Base-by-base conservation (phyloP, 1,284 basidiomycete genomes). In the Ganoderma boninense region DNA sequence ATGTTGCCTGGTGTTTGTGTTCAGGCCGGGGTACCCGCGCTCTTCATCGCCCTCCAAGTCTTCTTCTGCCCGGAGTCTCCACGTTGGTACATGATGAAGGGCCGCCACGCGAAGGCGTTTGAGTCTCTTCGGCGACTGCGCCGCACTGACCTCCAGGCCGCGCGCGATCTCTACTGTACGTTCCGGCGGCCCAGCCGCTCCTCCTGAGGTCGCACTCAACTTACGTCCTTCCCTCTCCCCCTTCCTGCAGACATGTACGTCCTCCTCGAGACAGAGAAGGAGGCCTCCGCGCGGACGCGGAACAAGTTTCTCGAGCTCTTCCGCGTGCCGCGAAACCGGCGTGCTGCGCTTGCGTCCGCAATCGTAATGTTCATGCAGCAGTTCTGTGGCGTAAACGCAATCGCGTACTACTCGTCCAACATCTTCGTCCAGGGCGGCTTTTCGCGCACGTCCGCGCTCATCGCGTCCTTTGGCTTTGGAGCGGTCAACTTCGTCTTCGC, bases 331-430 rank as follows among this genome's bases (percentile, higher is more conserved):
- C 87, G 95, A 67, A 90, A 93, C 79, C 86, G 94, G 72, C 87
- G 95, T 57, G 95, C 93, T 0, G 87, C 92, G 0, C 81, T 92
- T 52, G 93, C 90, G 0, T 87, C 90, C 8, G 86, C 86, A 71
- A 84, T 91, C 69, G 90, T 94, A 79, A 95, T 94, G 93, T 89
- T 93, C 77, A 85, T 84, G 68, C 87, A 90, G 76, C 89, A 90
- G 77, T 89, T 90, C 77, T 91, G 89, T 75, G 88, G 90, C 66
- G 83, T 90, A 71, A 91, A 91, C 76, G 89, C 89, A 66, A 91
- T 92, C 71, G 88, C 85, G 8, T 91, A 89, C 80, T 90, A 90
- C 80, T 89, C 87, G 23, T 87, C 88, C 4, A 87, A 84, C 64
- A 87, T 93, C 74, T 92, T 93, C 80, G 73, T 78, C 1, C 78